Evolutionary conservation across 768 basidiomycete genomes (phyloP), one percentile per base, ranked within the genome.

Genomic region (Termitomyces sp.): DNA sequence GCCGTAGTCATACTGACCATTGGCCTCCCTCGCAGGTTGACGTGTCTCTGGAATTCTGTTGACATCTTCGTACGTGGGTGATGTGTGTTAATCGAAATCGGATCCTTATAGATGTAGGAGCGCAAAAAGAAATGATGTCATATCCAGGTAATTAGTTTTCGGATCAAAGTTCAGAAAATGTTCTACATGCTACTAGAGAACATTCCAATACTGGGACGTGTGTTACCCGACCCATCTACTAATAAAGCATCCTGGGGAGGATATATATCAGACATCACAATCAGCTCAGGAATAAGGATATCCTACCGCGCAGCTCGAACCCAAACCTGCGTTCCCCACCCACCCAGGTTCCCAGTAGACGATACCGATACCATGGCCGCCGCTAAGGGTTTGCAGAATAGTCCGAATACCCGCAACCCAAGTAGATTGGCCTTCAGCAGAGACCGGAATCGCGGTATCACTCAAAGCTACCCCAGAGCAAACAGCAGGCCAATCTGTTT

Each of bases 281-380:
- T 36, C 20, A n/a, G 3, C 4, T 25, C 11, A 32, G 32, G 25
- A 50, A 8, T 45, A 1, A 36, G 48, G 12, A 57, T 32, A 9
- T 66, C 73, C 60, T 70, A 80, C 80, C 46, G 76, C 62, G 51
- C 80, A 80, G 34, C 70, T 69, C 46, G 80, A 80, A 31, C 79
- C 79, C 52, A 80, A 63, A 31, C 70, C 74, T 14, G 83, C 84
- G 61, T 78, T 85, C 3, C 83, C 84, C 52, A 86, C 76, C 86
- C 86, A 88, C 50, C 77, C 84, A 25, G 86, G 86, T 65, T 88
- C 85, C 86, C 86, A 88, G 67, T 87, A 86, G n/a, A 82, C 77
- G 65, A 82, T 75, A 4, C 80, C 79, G 46, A 77, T 67, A 10
- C 79, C 79, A 70, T 78, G 81, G 8, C 82, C 78, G 10, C 81